Conservation (phyloP, 257 asterid species). For the Salvia miltiorrhiza region DNA sequence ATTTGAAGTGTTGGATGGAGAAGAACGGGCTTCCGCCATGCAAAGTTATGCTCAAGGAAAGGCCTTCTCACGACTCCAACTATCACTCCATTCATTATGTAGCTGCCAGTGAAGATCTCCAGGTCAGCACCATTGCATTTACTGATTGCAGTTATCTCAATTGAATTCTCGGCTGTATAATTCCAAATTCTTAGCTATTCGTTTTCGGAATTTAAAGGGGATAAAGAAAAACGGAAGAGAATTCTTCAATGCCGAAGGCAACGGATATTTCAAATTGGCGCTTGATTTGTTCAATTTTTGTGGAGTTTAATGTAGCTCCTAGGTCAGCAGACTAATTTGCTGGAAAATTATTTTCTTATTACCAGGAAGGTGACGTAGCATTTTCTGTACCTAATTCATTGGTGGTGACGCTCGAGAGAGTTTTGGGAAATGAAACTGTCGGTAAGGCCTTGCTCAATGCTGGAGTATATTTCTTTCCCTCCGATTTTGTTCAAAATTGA, state of each 20-base stretch:
- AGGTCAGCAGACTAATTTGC: neutral
- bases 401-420: constrained; percentile 97
- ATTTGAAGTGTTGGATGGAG: constrained; percentile 93
- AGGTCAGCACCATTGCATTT: constrained; percentile 40
- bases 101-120: constrained; percentile 92
- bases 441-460: constrained; percentile 47
- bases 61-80: constrained; percentile 61
- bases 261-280: neutral
- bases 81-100: constrained; percentile 78
- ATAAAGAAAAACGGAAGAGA: neutral
- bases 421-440: constrained; percentile 79
- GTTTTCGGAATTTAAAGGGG: too few relatives aligned
- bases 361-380: constrained; percentile 82
- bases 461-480: neutral
- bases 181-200: neutral
- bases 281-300: constrained; percentile 2
- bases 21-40: constrained; percentile 85
- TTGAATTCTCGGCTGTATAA: neutral
- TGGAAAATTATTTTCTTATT: constrained; percentile 4
- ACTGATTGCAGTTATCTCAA: neutral
- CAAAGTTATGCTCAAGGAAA: constrained; percentile 70
- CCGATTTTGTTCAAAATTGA: constrained; percentile 5
- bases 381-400: constrained; percentile 77
- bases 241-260: neutral
- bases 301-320: neutral